Base-by-base conservation (phyloP, 208 protist genomes). In the Sergeia podlipaevii region DNA sequence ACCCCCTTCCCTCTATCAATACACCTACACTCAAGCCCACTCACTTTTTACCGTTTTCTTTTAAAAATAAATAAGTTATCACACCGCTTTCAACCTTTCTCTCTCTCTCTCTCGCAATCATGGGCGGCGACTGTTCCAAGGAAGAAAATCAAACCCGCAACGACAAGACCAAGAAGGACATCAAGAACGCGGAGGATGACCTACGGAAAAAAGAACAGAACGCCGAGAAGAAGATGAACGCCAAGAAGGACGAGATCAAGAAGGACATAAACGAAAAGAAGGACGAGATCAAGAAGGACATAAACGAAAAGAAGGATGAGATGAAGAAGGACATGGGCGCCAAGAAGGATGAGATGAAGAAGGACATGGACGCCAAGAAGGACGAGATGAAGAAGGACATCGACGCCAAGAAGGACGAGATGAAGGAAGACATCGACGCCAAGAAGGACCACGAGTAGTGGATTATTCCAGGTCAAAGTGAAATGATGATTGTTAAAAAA, bases 111-210 rank as follows among this genome's bases (percentile, higher is more conserved):
- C 6, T 43, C 17, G 29, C 20, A 38, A 39, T 54, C 23, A 63
- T 63, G 57, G 57, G 57, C 10, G 23, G 38, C 33, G 50, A 38
- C 52, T 60, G 51, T 52, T 28, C 44, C 28, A 47, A 41, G 21
- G 45, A 49, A 0, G 27, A 65, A 41, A 17, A 37, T n/a, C n/a
- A n/a, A n/a, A n/a, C n/a, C n/a, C n/a, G n/a, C n/a, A 42, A 7
- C 29, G 43, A 24, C 48, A 54, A 54, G 34, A 28, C 48, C 20
- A 54, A 54, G 33, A 54, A 54, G 48, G 10, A 4, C 10, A 36
- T 36, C 20, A 3, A 42, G 32, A 38, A 24, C 10, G 26, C 29
- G 4, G 32, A 30, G 6, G 32, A 54, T 21, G 33, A n/a, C n/a
- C n/a, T n/a, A n/a, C n/a, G n/a, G n/a, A n/a, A n/a, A n/a, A n/a